Evolutionary conservation across 306 rosid species (phyloP).

Genomic region (Heteromeles arbutifolia): DNA sequence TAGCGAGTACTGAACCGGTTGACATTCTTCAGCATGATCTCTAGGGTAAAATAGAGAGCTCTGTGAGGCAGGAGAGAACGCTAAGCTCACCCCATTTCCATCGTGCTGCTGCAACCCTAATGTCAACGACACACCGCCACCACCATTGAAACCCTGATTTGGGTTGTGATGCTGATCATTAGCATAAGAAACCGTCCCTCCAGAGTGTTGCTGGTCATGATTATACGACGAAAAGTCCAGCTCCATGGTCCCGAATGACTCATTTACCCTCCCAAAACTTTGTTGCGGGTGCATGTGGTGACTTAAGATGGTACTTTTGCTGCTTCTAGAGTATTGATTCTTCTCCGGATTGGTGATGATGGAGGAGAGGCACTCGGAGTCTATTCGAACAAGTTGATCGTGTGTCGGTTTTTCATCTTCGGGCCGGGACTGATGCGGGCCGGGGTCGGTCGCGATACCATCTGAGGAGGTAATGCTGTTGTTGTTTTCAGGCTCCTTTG

Average conservation of each 20-base stretch:
- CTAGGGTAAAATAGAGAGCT: constrained; percentile 58
- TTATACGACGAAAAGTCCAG: constrained; percentile 62
- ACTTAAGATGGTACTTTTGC: constrained; percentile 20
- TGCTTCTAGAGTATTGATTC: constrained; percentile 22
- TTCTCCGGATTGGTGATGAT: constrained; percentile 46
- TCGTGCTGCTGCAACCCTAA: constrained; percentile 88
- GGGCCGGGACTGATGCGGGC: constrained; percentile 3
- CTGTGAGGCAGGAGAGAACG: constrained; percentile 48
- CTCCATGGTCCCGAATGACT: constrained; percentile 54
- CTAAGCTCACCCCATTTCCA: constrained; percentile 55
- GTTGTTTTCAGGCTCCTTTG: constrained; percentile 45
- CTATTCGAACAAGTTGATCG: constrained; percentile 47
- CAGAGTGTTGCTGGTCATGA: constrained; percentile 19
- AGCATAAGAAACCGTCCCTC: constrained; percentile 21
- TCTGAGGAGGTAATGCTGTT: constrained; percentile 37
- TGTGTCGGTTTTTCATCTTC: constrained; percentile 49
- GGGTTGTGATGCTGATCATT: constrained; percentile 1
- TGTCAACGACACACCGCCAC: constrained; percentile 66
- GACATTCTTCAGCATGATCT: constrained; percentile 68
- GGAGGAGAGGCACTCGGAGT: constrained; percentile 63
- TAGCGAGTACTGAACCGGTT: constrained; percentile 63
- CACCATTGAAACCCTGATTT: constrained; percentile 26
- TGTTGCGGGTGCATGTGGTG: constrained; percentile 27
- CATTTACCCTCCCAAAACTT: constrained; percentile 31
- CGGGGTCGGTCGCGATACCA: constrained; percentile 21